Percentiles rank a stretch among this genome's conserved stretches.
Evolutionary conservation across 768 basidiomycete species (phyloP).

Genomic region (Pisolithus microcarpus): DNA sequence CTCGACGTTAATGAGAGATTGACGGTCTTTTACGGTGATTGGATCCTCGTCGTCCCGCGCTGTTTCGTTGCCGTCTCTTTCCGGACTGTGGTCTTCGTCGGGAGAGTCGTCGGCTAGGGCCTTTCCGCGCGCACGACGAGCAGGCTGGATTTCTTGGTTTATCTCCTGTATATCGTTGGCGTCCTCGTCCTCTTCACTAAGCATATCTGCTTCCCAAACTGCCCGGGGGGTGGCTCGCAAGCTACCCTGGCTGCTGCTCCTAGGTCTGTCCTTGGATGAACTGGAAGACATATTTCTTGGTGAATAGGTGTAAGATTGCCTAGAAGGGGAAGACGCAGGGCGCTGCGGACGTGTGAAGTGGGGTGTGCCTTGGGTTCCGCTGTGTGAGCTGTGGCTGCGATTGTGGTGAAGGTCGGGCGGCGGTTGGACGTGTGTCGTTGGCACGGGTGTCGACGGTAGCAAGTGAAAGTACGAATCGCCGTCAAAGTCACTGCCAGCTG

Average conservation of each 20-base stretch:
- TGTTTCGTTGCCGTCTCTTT: conserved; percentile 19
- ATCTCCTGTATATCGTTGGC: conserved; percentile 32
- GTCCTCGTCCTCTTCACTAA: conserved; percentile 53
- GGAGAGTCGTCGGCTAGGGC: conserved; percentile 35
- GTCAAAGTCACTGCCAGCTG: not conserved
- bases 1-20: conserved; percentile 97
- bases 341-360: conserved; percentile 42
- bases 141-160: conserved; percentile 19
- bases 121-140: conserved; percentile 32
- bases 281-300: conserved; percentile 44
- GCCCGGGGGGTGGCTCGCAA: conserved; percentile 37
- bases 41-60: conserved; percentile 60
- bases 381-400: conserved; percentile 49
- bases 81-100: conserved; percentile 39
- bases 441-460: conserved; percentile 29
- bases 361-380: conserved; percentile 60
- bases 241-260: conserved; percentile 61
- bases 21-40: conserved; percentile 89
- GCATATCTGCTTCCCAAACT: conserved; percentile 34
- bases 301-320: conserved; percentile 34
- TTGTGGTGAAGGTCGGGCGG: conserved; percentile 32
- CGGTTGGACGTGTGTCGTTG: conserved; percentile 22
- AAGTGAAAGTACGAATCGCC: not conserved
- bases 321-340: conserved; percentile 39
- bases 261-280: conserved; percentile 40